Evolutionary conservation across 2,329 filamentous ascomycete species (phyloP).

Genomic region (Fusarium lateritium): DNA sequence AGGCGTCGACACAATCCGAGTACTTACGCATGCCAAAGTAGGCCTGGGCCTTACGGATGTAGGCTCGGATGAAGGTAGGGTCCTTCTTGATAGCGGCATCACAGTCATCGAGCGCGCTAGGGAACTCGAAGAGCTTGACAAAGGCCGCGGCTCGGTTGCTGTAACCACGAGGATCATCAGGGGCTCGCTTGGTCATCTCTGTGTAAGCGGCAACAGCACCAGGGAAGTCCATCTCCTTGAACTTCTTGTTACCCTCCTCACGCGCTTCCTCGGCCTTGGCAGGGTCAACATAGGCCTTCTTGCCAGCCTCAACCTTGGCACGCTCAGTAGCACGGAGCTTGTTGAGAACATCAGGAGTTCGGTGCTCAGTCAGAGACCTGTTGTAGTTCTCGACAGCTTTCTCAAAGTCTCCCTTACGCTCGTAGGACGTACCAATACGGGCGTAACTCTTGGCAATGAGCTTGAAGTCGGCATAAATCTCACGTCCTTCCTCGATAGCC

Average conservation of each 20-base stretch:
- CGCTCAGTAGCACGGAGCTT: constrained; percentile 95
- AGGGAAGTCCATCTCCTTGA: constrained; percentile 97
- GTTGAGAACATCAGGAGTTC: constrained; percentile 91
- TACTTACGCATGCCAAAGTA: constrained; percentile 99
- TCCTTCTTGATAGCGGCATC: constrained; percentile 92
- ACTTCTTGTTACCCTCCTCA: constrained; percentile 94
- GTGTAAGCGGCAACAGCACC: constrained; percentile 93
- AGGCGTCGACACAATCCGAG: constrained; percentile 92
- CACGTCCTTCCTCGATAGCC: constrained; percentile 90
- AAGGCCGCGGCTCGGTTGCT: constrained; percentile 97
- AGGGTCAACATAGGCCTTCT: constrained; percentile 87
- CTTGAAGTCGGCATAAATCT: constrained; percentile 96
- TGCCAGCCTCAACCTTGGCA: constrained; percentile 81
- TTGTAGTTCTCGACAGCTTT: constrained; percentile 92
- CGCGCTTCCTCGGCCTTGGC: constrained; percentile 95
- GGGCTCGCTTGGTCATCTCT: constrained; percentile 97
- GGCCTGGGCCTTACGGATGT: constrained; percentile 95
- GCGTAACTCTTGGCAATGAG: constrained; percentile 98
- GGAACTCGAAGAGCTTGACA: constrained; percentile 97
- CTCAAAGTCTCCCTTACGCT: constrained; percentile 85
- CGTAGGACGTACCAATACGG: constrained; percentile 93
- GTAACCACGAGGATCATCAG: constrained; percentile 93
- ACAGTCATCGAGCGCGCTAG: constrained; percentile 92
- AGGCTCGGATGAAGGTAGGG: constrained; percentile 92
- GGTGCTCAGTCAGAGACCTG: constrained; percentile 95